These are phyloP conservation scores for Candida silvatica DNA, from an alignment of 805 yeast genomes.

Conservation along the genomic window DNA sequence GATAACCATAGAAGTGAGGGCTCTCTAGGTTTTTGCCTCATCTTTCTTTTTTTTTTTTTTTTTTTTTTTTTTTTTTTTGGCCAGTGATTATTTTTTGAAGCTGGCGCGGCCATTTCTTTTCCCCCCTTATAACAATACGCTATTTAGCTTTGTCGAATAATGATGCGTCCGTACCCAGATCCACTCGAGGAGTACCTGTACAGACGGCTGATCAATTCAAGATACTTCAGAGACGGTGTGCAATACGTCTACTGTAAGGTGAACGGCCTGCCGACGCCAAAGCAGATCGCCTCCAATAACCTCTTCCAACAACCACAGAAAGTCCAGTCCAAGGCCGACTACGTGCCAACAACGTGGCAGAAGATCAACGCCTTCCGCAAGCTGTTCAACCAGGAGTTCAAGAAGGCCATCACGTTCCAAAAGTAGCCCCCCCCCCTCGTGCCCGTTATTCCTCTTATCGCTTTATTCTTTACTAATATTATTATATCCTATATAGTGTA, in stretches of 20 bases:
- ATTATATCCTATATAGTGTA: neutral
- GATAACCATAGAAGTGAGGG: too few relatives aligned
- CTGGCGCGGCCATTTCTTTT: too few relatives aligned
- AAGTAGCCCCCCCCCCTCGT: too few relatives aligned
- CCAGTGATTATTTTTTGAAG: too few relatives aligned
- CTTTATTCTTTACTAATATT: neutral
- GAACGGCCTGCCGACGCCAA: slow-evolving; percentile 47
- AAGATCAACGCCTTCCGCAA: slow-evolving; percentile 52
- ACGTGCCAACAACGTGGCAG: slow-evolving; percentile 43
- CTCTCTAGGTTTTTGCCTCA: too few relatives aligned
- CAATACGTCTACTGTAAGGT: slow-evolving; percentile 52
- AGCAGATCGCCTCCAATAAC: slow-evolving; percentile 14
- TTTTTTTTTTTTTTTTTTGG: too few relatives aligned
- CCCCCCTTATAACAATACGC: too few relatives aligned
- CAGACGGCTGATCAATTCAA: slow-evolving; percentile 32
- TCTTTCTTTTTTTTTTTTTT: too few relatives aligned
- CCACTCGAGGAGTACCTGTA: slow-evolving; percentile 41
- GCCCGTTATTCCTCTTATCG: too few relatives aligned
- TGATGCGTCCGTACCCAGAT: slow-evolving; percentile 3
- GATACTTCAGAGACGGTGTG: slow-evolving; percentile 56
- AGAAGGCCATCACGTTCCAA: slow-evolving; percentile 41
- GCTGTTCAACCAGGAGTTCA: slow-evolving; percentile 54
- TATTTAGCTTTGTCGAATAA: too few relatives aligned
- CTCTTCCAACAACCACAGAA: slow-evolving; percentile 1
- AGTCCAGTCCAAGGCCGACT: slow-evolving; percentile 5